Evolutionary conservation across 371 early-diverging fungal genomes (phyloP).

Genomic region (Lichtheimia ornata): DNA sequence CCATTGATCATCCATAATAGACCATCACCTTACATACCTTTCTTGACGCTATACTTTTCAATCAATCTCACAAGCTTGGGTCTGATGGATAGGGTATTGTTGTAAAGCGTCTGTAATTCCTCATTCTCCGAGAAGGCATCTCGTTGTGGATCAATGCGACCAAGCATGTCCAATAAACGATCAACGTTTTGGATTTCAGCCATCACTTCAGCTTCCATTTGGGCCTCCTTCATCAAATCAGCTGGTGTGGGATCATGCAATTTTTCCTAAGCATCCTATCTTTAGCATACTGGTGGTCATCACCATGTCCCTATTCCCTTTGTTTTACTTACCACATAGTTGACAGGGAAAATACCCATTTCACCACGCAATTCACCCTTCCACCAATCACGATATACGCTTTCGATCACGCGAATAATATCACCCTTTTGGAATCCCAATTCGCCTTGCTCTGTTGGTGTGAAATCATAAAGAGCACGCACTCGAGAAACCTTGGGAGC

Average conservation of each 20-base stretch:
- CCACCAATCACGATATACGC: constrained; percentile 92
- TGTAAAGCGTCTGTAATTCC: constrained; percentile 76
- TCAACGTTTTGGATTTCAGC: constrained; percentile 78
- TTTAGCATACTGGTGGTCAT: too few species aligned
- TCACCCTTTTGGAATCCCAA: constrained; percentile 80
- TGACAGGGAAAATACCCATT: constrained; percentile 86
- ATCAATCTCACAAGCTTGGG: constrained; percentile 81
- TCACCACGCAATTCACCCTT: constrained; percentile 76
- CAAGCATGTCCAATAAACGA: constrained; percentile 72
- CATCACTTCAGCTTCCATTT: constrained; percentile 74
- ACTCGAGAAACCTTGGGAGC: constrained; percentile 68
- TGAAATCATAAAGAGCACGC: constrained; percentile 84
- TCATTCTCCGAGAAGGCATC: constrained; percentile 90
- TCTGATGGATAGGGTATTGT: constrained; percentile 68
- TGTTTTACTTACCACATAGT: constrained; percentile 70
- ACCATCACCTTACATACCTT: constrained; percentile 48
- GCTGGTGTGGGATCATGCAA: constrained; percentile 60
- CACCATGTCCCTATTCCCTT: too few species aligned
- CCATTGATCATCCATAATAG: neutral
- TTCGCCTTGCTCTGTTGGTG: constrained; percentile 82
- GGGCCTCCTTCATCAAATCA: constrained; percentile 59
- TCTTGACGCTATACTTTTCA: constrained; percentile 76
- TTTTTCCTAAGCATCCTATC: constrained; percentile 39
- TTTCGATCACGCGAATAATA: constrained; percentile 80
- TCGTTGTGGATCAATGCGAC: constrained; percentile 73